A percentile compares a stretch with the other conserved stretches of the same genome.
Conservation (phyloP, 2,329 filamentous ascomycete species). For the Pseudopithomyces maydicus region DNA sequence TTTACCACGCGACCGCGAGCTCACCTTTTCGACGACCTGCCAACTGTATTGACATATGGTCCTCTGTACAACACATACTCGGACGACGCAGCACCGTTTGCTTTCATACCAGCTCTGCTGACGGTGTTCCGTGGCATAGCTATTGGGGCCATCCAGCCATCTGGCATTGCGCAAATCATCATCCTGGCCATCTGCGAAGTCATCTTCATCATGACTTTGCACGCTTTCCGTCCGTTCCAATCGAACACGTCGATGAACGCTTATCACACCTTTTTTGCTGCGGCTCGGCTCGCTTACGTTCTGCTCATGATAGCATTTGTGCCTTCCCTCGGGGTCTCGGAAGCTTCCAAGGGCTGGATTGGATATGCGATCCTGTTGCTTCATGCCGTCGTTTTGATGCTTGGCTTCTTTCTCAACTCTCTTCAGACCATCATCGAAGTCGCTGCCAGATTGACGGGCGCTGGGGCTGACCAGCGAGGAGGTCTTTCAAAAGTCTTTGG, state of each 20-base stretch:
- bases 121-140: slow-evolving; percentile 87
- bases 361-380: slow-evolving; percentile 89
- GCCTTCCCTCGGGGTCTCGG: slow-evolving; percentile 77
- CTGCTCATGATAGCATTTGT: slow-evolving; percentile 70
- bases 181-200: slow-evolving; percentile 94
- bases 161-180: slow-evolving; percentile 90
- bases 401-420: slow-evolving; percentile 93
- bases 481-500: slow-evolving; percentile 87
- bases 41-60: slow-evolving; percentile 86
- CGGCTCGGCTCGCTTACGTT: slow-evolving; percentile 72
- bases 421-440: slow-evolving; percentile 91
- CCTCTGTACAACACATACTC: slow-evolving; percentile 97
- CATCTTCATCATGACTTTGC: slow-evolving; percentile 81
- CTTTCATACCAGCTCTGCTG: slow-evolving; percentile 82
- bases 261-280: slow-evolving; percentile 85
- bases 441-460: slow-evolving; percentile 78
- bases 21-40: slow-evolving; percentile 89
- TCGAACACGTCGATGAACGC: slow-evolving; percentile 95
- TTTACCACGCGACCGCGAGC: slow-evolving; percentile 80
- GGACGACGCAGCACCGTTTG: slow-evolving; percentile 89
- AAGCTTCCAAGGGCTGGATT: slow-evolving; percentile 88
- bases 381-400: slow-evolving; percentile 81
- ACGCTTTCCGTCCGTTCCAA: slow-evolving; percentile 89
- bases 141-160: slow-evolving; percentile 89
- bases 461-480: slow-evolving; percentile 77